Conservation (phyloP, 352 stramenopile species). For the Phytophthora idaei region DNA sequence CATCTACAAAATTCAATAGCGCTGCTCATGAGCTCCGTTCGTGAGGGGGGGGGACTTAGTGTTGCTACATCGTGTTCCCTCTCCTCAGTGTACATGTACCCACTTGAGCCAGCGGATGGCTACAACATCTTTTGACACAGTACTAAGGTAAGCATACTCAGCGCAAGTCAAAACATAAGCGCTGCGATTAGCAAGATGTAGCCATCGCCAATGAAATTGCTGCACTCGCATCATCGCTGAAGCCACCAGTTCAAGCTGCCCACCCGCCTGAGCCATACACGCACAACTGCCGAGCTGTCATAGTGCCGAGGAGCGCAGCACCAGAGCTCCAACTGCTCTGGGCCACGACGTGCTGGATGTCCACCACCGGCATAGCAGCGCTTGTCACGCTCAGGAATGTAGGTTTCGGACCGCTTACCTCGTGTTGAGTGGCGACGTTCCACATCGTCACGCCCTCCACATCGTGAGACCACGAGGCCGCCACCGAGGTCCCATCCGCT, state of each 20-base stretch:
- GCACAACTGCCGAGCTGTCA: conserved; percentile 38
- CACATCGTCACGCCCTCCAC: conserved; percentile 30
- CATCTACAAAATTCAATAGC: not conserved
- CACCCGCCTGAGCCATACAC: conserved; percentile 25
- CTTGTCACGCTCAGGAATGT: conserved; percentile 10
- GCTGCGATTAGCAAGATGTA: conserved; percentile 29
- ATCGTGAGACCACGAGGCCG: conserved; percentile 42
- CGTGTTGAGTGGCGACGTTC: conserved; percentile 28
- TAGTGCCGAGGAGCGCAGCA: conserved; percentile 40
- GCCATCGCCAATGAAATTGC: not conserved
- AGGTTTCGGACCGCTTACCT: conserved; percentile 16
- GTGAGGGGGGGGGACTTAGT: not conserved
- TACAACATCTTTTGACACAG: not conserved
- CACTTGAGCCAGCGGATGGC: conserved; percentile 18
- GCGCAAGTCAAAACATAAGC: not conserved
- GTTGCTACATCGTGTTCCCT: conserved; percentile 21
- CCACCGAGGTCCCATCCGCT: conserved; percentile 28
- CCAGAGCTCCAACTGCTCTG: conserved; percentile 33
- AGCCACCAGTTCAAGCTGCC: not conserved
- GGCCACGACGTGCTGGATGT: conserved; percentile 45
- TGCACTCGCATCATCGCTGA: not conserved
- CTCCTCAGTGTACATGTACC: conserved; percentile 5
- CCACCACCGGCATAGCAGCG: conserved; percentile 26
- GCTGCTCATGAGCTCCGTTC: not conserved
- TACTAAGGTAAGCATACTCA: not conserved